Conservation (phyloP, 2,329 filamentous ascomycete genomes). For the Beauveria varroae region DNA sequence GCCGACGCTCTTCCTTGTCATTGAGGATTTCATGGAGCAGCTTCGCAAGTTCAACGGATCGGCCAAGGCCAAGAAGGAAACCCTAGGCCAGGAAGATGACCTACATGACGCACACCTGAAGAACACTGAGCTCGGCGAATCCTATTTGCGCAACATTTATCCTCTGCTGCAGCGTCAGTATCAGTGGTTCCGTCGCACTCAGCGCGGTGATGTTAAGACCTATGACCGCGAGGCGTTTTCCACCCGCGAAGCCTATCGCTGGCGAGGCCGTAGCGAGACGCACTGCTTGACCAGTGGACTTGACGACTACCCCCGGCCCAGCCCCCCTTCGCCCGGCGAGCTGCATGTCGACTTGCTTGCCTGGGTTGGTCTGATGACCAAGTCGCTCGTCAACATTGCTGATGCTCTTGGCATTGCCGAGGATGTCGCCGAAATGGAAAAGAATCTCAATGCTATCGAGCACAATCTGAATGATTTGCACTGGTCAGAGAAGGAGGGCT, state of each 20-base stretch:
- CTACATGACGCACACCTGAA: slow-evolving; percentile 59
- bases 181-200: slow-evolving; percentile 90
- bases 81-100: slow-evolving; percentile 32
- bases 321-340: slow-evolving; percentile 92
- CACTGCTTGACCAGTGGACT: slow-evolving; percentile 91
- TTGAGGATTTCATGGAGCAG: slow-evolving; percentile 78
- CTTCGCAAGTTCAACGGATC: slow-evolving; percentile 51
- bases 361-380: slow-evolving; percentile 96
- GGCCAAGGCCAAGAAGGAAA: slow-evolving; percentile 34
- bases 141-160: slow-evolving; percentile 71
- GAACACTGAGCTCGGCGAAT: slow-evolving; percentile 57
- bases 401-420: slow-evolving; percentile 66
- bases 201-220: slow-evolving; percentile 79
- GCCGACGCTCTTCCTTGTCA: slow-evolving; percentile 83
- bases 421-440: slow-evolving; percentile 65
- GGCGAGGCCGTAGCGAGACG: slow-evolving; percentile 79
- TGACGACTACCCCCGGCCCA: slow-evolving; percentile 90
- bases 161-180: slow-evolving; percentile 85
- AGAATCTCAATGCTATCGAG: slow-evolving; percentile 67
- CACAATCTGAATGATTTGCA: slow-evolving; percentile 88
- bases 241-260: slow-evolving; percentile 86
- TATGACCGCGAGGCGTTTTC: slow-evolving; percentile 89
- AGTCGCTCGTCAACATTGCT: slow-evolving; percentile 75
- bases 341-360: slow-evolving; percentile 90
- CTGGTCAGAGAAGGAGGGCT: slow-evolving; percentile 73